A percentile compares a stretch with the other conserved stretches of the same genome.
phyloP scores from a whole-genome alignment of 352 stramenopile genomes.

The Phytophthora vignae region DNA sequence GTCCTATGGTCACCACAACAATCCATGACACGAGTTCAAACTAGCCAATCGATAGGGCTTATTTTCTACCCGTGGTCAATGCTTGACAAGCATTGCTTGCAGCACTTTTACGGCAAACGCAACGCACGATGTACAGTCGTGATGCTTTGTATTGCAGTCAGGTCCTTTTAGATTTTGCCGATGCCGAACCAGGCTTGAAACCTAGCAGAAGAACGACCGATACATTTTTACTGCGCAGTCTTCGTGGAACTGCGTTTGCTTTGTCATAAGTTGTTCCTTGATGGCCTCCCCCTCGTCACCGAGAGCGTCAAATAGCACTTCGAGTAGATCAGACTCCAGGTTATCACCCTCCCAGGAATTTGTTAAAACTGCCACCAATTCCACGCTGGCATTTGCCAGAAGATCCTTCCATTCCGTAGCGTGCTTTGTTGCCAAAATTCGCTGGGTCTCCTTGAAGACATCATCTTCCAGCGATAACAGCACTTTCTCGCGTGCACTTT shows the following conservation, averaged over 20 bases:
- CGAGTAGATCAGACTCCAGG: constrained; percentile 27
- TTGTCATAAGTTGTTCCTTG: constrained; percentile 41
- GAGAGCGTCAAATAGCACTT: constrained; percentile 47
- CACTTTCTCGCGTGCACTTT: constrained; percentile 41
- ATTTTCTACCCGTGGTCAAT: neutral
- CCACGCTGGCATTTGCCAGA: constrained; percentile 46
- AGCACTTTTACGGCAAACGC: neutral
- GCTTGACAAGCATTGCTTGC: neutral
- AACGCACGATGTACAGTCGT: neutral
- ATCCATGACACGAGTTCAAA: neutral
- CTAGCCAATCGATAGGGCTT: constrained; percentile 3
- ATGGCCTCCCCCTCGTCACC: constrained; percentile 46
- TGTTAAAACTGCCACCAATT: constrained; percentile 50
- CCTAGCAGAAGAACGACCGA: constrained; percentile 30
- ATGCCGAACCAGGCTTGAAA: constrained; percentile 21
- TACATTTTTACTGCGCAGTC: constrained; percentile 34
- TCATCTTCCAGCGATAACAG: constrained; percentile 34
- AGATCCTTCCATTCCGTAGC: constrained; percentile 39
- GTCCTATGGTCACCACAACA: neutral
- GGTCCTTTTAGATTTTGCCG: neutral
- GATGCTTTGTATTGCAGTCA: neutral
- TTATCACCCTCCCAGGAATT: constrained; percentile 52
- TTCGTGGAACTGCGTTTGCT: constrained; percentile 50
- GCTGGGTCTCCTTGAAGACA: constrained; percentile 24
- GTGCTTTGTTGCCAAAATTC: constrained; percentile 27